Evolutionary conservation across 208 protist genomes (phyloP).

Genomic region (Wallacemonas sp.): DNA sequence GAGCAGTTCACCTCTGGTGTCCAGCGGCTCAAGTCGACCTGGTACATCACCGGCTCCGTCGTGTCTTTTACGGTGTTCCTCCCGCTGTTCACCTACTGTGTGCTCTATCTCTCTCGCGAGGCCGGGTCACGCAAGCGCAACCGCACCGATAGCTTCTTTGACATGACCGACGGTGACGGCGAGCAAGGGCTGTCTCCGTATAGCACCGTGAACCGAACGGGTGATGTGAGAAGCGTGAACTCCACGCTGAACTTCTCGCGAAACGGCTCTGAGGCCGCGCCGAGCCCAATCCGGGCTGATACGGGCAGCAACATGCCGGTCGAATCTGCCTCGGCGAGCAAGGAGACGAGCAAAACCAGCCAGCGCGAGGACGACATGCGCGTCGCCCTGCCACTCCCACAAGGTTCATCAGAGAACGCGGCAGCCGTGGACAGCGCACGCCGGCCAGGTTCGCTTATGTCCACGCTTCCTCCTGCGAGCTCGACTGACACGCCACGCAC

Average conservation of each 20-base stretch:
- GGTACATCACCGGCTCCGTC: slow-evolving; percentile 51
- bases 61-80: slow-evolving; percentile 71
- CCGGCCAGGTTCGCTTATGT: slow-evolving; percentile 7
- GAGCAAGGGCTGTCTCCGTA: slow-evolving; percentile 10
- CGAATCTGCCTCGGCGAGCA: neutral
- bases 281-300: neutral
- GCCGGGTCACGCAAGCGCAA: slow-evolving; percentile 6
- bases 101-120: slow-evolving; percentile 29
- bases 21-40: slow-evolving; percentile 27
- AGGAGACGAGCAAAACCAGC: no score
- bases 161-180: slow-evolving; percentile 13
- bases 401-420: no score
- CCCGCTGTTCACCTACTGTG: slow-evolving; percentile 61
- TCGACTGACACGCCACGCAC: slow-evolving; percentile 1
- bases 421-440: neutral
- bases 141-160: slow-evolving; percentile 2
- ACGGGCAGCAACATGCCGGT: neutral
- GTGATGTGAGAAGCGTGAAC: neutral
- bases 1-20: slow-evolving; percentile 16
- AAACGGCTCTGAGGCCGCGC: neutral
- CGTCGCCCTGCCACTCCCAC: no score
- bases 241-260: slow-evolving; percentile 8
- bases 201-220: slow-evolving; percentile 8
- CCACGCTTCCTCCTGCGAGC: slow-evolving; percentile 3
- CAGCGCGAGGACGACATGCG: no score